Evolutionary conservation across 2,329 filamentous ascomycete species (phyloP).

Genomic region (Daldinia sp.): DNA sequence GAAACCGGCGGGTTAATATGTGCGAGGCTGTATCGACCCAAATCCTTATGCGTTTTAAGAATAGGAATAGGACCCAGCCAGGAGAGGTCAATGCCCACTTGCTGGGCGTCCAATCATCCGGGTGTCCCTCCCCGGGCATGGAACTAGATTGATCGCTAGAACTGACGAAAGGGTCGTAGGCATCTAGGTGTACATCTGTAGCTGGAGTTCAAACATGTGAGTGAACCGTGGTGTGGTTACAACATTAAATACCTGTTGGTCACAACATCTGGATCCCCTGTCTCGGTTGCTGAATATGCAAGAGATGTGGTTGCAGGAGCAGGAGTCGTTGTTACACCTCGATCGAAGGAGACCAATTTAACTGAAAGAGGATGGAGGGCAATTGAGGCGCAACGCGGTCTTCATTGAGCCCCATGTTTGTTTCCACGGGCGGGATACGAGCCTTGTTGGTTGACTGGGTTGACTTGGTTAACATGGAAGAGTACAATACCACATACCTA

Average conservation of each 20-base stretch:
- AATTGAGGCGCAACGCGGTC: slow-evolving; percentile 41
- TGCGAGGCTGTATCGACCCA: slow-evolving; percentile 43
- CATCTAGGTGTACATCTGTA: slow-evolving; percentile 20
- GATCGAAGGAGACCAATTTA: slow-evolving; percentile 42
- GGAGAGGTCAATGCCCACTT: slow-evolving; percentile 34
- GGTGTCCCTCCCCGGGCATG: slow-evolving; percentile 38
- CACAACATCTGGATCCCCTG: slow-evolving; percentile 40
- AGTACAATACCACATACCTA: slow-evolving; percentile 2
- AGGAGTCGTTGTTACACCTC: slow-evolving; percentile 42
- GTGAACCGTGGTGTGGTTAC: slow-evolving; percentile 39
- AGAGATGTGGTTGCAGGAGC: slow-evolving; percentile 43
- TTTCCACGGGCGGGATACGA: slow-evolving; percentile 31
- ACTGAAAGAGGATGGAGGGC: slow-evolving; percentile 30
- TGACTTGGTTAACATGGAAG: slow-evolving; percentile 11
- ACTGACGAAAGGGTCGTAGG: slow-evolving; percentile 25
- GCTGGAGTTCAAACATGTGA: slow-evolving; percentile 34
- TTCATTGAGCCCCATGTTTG: slow-evolving; percentile 39
- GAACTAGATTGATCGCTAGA: slow-evolving; percentile 23
- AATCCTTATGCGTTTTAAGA: slow-evolving; percentile 32
- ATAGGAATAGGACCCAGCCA: slow-evolving; percentile 33
- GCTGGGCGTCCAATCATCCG: slow-evolving; percentile 41
- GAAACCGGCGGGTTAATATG: slow-evolving; percentile 43
- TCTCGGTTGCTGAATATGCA: slow-evolving; percentile 39
- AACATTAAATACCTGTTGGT: slow-evolving; percentile 42
- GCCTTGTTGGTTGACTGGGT: slow-evolving; percentile 15